phyloP scores from a whole-genome alignment of 768 basidiomycete genomes.

The Sporobolomyces pararoseus region DNA sequence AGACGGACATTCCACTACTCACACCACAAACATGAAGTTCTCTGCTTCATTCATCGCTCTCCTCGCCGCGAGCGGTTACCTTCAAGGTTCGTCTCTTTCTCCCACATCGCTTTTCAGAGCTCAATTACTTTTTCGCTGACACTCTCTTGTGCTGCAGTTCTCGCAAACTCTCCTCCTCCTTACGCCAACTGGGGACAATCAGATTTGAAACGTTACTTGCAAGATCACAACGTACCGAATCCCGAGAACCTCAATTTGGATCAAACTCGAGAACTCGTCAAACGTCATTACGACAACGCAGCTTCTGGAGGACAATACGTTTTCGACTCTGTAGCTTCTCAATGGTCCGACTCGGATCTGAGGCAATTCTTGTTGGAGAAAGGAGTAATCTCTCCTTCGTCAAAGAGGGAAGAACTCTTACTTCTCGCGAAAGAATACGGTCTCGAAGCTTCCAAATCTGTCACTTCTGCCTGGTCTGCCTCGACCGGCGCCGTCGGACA shows the following conservation, averaged over 20 bases:
- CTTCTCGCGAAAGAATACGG: slow-evolving; percentile 67
- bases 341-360: slow-evolving; percentile 77
- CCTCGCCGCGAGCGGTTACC: slow-evolving; percentile 17
- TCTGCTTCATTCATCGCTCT: slow-evolving; percentile 22
- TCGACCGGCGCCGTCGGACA: slow-evolving; percentile 47
- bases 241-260: slow-evolving; percentile 48
- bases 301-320: slow-evolving; percentile 55
- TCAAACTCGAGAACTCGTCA: slow-evolving; percentile 53
- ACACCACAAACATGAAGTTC: slow-evolving; percentile 21
- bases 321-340: slow-evolving; percentile 53
- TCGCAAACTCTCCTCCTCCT: slow-evolving; percentile 20
- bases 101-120: not conserved
- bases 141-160: not conserved
- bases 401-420: slow-evolving; percentile 72
- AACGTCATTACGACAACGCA: slow-evolving; percentile 49
- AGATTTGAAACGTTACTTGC: slow-evolving; percentile 67
- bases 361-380: slow-evolving; percentile 80
- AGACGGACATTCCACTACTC: slow-evolving; percentile 3
- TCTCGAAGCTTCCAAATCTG: slow-evolving; percentile 46
- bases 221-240: slow-evolving; percentile 54
- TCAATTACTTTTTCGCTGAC: not conserved
- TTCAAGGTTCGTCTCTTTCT: slow-evolving; percentile 1
- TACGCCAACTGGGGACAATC: slow-evolving; percentile 59
- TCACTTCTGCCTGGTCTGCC: slow-evolving; percentile 35
- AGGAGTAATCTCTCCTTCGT: slow-evolving; percentile 76